Evolutionary conservation across 2,329 filamentous ascomycete genomes (phyloP), one percentile per base, ranked within the genome.

Genomic region (Xylariaceae sp.): DNA sequence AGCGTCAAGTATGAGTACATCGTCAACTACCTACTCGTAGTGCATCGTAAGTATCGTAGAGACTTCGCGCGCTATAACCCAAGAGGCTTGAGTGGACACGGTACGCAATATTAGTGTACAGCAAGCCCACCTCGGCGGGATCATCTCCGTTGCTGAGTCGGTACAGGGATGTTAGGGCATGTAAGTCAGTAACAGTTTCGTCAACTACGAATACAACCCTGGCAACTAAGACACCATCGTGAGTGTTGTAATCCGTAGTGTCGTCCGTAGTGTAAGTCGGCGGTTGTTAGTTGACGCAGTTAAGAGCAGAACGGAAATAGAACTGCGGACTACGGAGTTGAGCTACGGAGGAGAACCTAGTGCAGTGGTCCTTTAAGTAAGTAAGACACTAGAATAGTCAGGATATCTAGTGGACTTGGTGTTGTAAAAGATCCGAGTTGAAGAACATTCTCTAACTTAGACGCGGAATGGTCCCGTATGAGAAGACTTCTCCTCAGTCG

Each of bases 91-190:
- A 53, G 58, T 51, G 44, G 44, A 30, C 35, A 47, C 15, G 15
- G 44, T 55, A 30, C 37, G 17, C 47, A 10, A 49, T 54, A 34
- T 52, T 45, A 51, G 3, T 11, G 37, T 35, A 18, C 17, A 18
- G 17, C 17, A 18, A 18, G 17, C 17, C 17, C 17, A 18, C 53
- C 57, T 60, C 44, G 44, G 57, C 17, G 52, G 52, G 45, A 57
- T 58, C 55, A 62, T 61, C 61, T 62, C 56, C 55, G 57, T 59
- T 30, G 53, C 57, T 54, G 58, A 51, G 49, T 52, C 57, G 47
- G 51, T 55, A 55, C 51, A 58, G 23, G 23, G 23, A 30, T 30
- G 23, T 30, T 30, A 30, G 23, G 23, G 23, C 23, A 30, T 30
- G 23, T 30, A 30, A 30, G 23, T 30, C 23, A 30, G 23, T 30